Conservation (phyloP, 2,329 filamentous ascomycete species). For the Cryphonectria naterciae region DNA sequence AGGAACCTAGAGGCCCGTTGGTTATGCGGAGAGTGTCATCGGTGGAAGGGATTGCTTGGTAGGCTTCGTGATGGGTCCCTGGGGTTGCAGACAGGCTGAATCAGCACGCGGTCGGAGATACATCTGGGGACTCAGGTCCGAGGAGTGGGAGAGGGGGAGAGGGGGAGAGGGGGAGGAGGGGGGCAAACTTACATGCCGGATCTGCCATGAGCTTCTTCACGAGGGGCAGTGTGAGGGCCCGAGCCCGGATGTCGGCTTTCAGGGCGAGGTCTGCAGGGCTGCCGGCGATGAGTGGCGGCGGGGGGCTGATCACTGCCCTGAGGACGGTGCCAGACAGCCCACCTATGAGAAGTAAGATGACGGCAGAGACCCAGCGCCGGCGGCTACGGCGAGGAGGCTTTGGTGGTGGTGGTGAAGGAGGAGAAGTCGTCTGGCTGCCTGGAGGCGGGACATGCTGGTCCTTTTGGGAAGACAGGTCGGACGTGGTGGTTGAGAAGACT, state of each 20-base stretch:
- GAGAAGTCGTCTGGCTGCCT: neutral
- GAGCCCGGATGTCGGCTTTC: constrained; percentile 44
- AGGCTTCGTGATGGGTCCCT: constrained; percentile 26
- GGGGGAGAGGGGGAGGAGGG: neutral
- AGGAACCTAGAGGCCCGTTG: constrained; percentile 47
- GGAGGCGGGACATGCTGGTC: neutral
- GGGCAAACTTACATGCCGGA: constrained; percentile 34
- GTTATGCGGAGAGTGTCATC: constrained; percentile 40
- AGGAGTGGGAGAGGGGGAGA: neutral
- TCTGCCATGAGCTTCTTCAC: constrained; percentile 52
- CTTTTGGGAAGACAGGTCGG: neutral
- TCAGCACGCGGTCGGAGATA: neutral
- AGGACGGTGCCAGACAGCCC: constrained; percentile 43
- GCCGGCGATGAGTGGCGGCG: constrained; percentile 44
- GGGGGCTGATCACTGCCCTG: constrained; percentile 48
- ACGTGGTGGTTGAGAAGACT: neutral
- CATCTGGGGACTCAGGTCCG: neutral
- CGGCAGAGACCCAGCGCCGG: constrained; percentile 36
- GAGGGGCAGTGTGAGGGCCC: constrained; percentile 51
- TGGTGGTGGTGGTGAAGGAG: neutral
- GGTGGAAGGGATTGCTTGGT: constrained; percentile 3
- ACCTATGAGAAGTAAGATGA: constrained; percentile 48
- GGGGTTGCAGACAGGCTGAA: neutral
- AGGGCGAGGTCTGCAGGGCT: constrained; percentile 47
- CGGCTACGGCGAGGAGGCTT: constrained; percentile 31